Evolutionary conservation across 805 yeast species (phyloP), one percentile per base, ranked within the genome.

Genomic region (Starmerella vitae): DNA sequence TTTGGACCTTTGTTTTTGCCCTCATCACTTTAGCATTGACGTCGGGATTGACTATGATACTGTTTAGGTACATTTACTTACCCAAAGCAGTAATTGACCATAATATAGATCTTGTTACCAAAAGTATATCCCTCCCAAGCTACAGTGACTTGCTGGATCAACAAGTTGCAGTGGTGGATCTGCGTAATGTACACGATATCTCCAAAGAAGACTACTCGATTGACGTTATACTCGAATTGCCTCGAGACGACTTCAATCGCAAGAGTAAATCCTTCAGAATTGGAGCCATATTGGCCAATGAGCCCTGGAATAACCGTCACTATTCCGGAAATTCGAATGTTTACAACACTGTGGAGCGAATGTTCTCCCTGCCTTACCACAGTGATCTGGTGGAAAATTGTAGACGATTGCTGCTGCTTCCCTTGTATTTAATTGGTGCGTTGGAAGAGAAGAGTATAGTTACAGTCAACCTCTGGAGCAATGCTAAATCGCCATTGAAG

Each of bases 181-280:
- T 45, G 10, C 13, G 25, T 9, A 13, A 13, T 3, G 3, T 38
- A 30, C n/a, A n/a, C 9, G 20, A 24, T 1, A 14, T 45, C 34
- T 39, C 43, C 41, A 44, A 28, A 2, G 36, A 39, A 27, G 51
- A 49, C 29, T 61, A 59, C 39, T 41, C 45, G 18, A 44, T 61
- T 12, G 38, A 39, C 3, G 47, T 61, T 9, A 42, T 38, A 20
- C 47, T 61, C 18, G 44, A 39, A 20, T 42, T 59, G 33, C 65
- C 64, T 5, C 49, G 60, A 15, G 44, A 47, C n/a, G 43, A 41
- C 4, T 42, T 42, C 34, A 61, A 61, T 41, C 43, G 40, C 25
- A 45, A 47, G 5, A 27, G 51, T 12, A 62, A 63, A 21, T 61
- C 59, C 43, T 60, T 61, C 43, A 48, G 53, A 52, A 49, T 57